phyloP scores from a whole-genome alignment of 2,329 filamentous ascomycete species.

The Microcera coccophila region DNA sequence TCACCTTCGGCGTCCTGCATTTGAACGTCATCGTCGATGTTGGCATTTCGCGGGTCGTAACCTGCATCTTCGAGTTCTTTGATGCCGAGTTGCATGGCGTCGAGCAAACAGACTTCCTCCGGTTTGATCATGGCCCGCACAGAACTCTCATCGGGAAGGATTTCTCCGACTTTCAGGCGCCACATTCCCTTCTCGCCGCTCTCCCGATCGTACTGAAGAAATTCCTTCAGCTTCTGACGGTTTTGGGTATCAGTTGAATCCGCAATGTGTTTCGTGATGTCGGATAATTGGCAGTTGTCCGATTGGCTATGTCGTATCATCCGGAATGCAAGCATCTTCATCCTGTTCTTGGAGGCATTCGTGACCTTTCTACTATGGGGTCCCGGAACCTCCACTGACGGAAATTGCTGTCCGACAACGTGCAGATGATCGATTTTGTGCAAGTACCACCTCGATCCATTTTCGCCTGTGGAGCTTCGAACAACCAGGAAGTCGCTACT shows the following conservation, averaged over 20 bases:
- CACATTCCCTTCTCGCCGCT: constrained; percentile 67
- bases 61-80: constrained; percentile 89
- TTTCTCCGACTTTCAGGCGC: constrained; percentile 70
- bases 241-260: constrained; percentile 95
- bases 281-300: constrained; percentile 67
- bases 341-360: constrained; percentile 90
- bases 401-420: constrained; percentile 89
- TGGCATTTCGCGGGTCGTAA: constrained; percentile 63
- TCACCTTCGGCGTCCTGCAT: constrained; percentile 62
- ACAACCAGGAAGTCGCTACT: constrained; percentile 82
- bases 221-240: constrained; percentile 94
- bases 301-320: constrained; percentile 74
- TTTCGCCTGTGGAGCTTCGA: constrained; percentile 71
- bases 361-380: constrained; percentile 94
- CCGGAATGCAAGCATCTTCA: constrained; percentile 93
- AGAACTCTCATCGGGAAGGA: constrained; percentile 72
- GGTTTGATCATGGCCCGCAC: constrained; percentile 89
- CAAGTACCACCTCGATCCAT: constrained; percentile 77
- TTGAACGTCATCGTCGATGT: constrained; percentile 60
- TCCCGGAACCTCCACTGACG: constrained; percentile 85
- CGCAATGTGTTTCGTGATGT: constrained; percentile 87
- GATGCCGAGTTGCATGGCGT: constrained; percentile 94
- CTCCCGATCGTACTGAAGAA: constrained; percentile 85
- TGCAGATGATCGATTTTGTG: constrained; percentile 88
- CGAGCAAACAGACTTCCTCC: constrained; percentile 89